These are phyloP conservation scores for Arabis hirsuta DNA, from an alignment of 345 rosid species.

Conservation along the genomic window DNA sequence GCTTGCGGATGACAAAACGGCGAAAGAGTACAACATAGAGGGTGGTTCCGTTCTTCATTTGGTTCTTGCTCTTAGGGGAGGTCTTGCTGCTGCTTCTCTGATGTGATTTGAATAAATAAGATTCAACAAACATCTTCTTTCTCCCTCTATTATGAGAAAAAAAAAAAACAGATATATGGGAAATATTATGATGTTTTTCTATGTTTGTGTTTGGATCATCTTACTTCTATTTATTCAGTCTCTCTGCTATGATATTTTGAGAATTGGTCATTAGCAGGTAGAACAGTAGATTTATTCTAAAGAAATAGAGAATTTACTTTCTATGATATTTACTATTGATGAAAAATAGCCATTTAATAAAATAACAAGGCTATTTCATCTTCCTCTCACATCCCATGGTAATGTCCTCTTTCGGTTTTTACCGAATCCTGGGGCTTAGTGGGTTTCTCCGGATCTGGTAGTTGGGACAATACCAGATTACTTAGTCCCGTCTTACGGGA, in stretches of 20 bases:
- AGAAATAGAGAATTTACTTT: too few relatives aligned
- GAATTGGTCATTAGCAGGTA: neutral
- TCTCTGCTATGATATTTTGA: neutral
- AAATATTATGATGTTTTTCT: slow-evolving; percentile 18
- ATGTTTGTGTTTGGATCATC: slow-evolving; percentile 39
- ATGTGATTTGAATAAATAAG: slow-evolving; percentile 25
- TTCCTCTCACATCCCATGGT: too few relatives aligned
- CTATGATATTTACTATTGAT: too few relatives aligned
- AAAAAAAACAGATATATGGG: neutral
- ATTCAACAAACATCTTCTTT: slow-evolving; percentile 9
- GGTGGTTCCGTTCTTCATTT: slow-evolving; percentile 99
- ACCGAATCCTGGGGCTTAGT: too few relatives aligned
- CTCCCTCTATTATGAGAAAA: slow-evolving; percentile 6
- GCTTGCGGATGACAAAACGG: slow-evolving; percentile 96
- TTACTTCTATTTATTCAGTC: neutral
- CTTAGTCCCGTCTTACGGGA: too few relatives aligned
- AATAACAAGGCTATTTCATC: too few relatives aligned
- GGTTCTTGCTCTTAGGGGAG: slow-evolving; percentile 97
- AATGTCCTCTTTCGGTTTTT: too few relatives aligned
- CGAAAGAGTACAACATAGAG: slow-evolving; percentile 86
- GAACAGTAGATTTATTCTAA: too few relatives aligned
- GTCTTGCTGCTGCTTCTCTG: slow-evolving; percentile 33
- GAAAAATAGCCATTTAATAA: too few relatives aligned
- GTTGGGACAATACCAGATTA: too few relatives aligned
- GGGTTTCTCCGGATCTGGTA: too few relatives aligned